Evolutionary conservation across 306 rosid genomes (phyloP), one percentile per base, ranked within the genome.

Genomic region (Parietaria judaica): DNA sequence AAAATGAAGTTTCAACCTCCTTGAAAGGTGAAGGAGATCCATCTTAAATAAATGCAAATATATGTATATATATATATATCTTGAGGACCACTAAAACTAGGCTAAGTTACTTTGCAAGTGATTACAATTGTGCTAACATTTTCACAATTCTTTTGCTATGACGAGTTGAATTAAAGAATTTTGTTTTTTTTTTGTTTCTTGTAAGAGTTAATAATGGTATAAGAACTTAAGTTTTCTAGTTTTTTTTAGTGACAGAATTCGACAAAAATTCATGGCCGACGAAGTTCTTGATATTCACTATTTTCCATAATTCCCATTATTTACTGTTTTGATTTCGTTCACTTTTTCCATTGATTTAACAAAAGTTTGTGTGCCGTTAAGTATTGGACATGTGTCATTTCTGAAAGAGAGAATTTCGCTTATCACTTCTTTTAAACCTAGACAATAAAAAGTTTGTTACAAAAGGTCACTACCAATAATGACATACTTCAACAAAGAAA

Each of bases 1-100:
- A 53, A 53, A 53, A 53, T 17, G 57, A 53, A 36, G 57, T 17
- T 9, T 53, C 57, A 23, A 34, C 31, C 34, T 57, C 38, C 16
- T 14, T 2, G 9, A 53, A 41, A 3, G 2, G 2, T 23, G 31
- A 23, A 23, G 31, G 31, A 23, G 31, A 23, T 23, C 23, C 8
- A 5, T 37, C 15, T 36, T 13, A 37, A 14, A 12, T 10, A 57
- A 11, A 37, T 38, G 48, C 46, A 57, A 16, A 38, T 13, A 13
- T n/a, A 23, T 14, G 2, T n/a, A 1, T 51, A 10, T 8, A 14
- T 52, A 7, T 5, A 12, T n/a, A 36, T n/a, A 0, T 3, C 8
- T 6, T 14, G 46, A 41, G 64, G 51, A 43, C 64, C 51, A 59
- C 64, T 14, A 7, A 14, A 36, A 59, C 64, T 14, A 7, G 37